Evolutionary conservation across 2,329 filamentous ascomycete genomes (phyloP).

Genomic region (Colletotrichum coccodes): DNA sequence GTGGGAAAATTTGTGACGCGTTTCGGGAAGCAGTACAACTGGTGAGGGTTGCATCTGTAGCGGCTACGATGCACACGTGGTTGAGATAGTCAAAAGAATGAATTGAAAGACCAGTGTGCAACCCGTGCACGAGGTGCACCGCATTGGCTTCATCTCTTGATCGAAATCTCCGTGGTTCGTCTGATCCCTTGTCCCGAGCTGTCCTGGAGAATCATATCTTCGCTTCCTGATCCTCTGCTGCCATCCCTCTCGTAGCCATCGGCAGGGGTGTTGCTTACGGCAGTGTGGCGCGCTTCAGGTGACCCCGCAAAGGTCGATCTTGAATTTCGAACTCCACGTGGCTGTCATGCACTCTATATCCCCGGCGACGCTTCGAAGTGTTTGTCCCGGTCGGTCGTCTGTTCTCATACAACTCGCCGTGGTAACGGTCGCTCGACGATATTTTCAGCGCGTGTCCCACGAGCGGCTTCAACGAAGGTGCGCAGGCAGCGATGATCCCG

Average conservation of each 20-base stretch:
- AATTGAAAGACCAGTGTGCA: no score
- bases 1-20: slow-evolving; percentile 36
- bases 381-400: slow-evolving; percentile 2
- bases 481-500: slow-evolving; percentile 50
- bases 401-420: slow-evolving; percentile 14
- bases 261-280: not conserved
- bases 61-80: no score
- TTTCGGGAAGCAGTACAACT: not conserved
- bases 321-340: slow-evolving; percentile 13
- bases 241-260: not conserved
- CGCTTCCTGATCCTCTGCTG: not conserved
- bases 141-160: not conserved
- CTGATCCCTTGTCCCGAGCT: slow-evolving; percentile 8
- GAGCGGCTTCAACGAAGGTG: slow-evolving; percentile 50
- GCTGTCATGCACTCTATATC: slow-evolving; percentile 10
- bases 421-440: slow-evolving; percentile 30
- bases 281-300: not conserved
- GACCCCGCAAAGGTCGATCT: slow-evolving; percentile 5
- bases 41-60: no score
- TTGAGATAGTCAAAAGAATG: not conserved
- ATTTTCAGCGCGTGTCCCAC: slow-evolving; percentile 42
- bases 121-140: not conserved
- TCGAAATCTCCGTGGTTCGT: slow-evolving; percentile 14
- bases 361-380: slow-evolving; percentile 13
- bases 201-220: slow-evolving; percentile 18